phyloP scores from a whole-genome alignment of 176 grass and related monocot species.

The Themeda triandra region DNA sequence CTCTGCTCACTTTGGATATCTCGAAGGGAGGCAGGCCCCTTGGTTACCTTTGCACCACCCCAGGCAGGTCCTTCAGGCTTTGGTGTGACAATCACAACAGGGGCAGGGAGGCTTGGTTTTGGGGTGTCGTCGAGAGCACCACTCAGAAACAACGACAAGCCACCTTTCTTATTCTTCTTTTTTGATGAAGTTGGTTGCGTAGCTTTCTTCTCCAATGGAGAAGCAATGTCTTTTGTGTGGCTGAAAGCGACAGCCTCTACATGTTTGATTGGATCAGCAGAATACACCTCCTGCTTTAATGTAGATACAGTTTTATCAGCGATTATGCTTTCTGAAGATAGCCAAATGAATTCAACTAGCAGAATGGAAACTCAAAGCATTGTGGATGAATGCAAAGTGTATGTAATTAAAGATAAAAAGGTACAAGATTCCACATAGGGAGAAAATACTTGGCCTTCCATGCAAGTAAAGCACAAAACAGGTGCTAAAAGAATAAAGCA shows the following conservation, averaged over 20 bases:
- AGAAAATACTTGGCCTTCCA: slow-evolving; percentile 38
- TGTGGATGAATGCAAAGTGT: not conserved
- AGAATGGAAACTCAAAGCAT: not conserved
- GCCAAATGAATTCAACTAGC: not conserved
- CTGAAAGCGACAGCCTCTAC: slow-evolving; percentile 37
- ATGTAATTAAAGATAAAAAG: not conserved
- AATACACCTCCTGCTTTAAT: slow-evolving; percentile 48
- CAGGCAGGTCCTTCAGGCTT: slow-evolving; percentile 90
- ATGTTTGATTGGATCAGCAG: slow-evolving; percentile 37
- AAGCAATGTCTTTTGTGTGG: slow-evolving; percentile 36
- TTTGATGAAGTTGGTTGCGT: slow-evolving; percentile 51
- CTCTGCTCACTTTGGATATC: slow-evolving; percentile 96
- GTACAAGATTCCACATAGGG: not conserved
- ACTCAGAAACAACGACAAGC: slow-evolving; percentile 86
- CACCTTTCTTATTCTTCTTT: slow-evolving; percentile 96
- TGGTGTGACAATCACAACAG: slow-evolving; percentile 34
- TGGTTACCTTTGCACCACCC: slow-evolving; percentile 78
- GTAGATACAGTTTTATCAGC: slow-evolving; percentile 28
- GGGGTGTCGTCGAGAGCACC: slow-evolving; percentile 93
- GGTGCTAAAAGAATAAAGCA: slow-evolving; percentile 30
- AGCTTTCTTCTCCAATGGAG: slow-evolving; percentile 46
- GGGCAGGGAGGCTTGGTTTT: slow-evolving; percentile 45
- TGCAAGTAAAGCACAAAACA: slow-evolving; percentile 38
- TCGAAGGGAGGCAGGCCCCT: slow-evolving; percentile 68
- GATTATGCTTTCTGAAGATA: not conserved